Percentiles rank a stretch among this genome's conserved stretches.
Conservation (phyloP, 306 rosid genomes). For the Vigna trinervia region DNA sequence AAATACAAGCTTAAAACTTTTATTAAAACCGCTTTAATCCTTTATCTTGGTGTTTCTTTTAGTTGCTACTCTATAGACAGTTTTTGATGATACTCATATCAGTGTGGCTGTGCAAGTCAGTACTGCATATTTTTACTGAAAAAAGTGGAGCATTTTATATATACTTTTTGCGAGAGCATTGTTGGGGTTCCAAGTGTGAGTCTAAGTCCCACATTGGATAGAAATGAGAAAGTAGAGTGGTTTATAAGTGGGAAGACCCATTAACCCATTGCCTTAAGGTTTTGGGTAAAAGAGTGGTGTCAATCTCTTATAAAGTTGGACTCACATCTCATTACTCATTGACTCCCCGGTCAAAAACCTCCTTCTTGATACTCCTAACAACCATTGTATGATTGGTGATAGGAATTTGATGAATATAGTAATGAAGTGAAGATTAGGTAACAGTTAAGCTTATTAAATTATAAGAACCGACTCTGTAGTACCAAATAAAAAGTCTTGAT, state of each 20-base stretch:
- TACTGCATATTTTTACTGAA: neutral
- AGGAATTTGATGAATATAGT: neutral
- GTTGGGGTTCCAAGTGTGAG: no score
- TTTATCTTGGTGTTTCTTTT: neutral
- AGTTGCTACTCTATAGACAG: neutral
- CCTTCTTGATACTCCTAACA: no score
- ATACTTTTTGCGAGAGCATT: no score
- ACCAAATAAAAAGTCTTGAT: neutral
- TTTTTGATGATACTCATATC: neutral
- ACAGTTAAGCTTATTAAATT: neutral
- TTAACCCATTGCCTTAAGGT: no score
- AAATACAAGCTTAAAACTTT: constrained; percentile 1
- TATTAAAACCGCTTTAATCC: neutral
- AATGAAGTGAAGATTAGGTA: constrained; percentile 9
- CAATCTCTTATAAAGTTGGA: no score
- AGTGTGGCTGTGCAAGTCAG: neutral
- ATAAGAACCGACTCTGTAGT: neutral
- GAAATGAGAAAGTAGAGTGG: no score
- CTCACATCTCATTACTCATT: no score
- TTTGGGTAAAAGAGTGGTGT: no score
- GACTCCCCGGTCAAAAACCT: no score
- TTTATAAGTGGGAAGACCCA: no score
- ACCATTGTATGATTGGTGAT: neutral
- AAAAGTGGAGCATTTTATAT: neutral
- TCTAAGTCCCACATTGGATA: no score